Percentiles rank a stretch among this genome's conserved stretches.
These are phyloP conservation scores for Penicillium palitans DNA, from an alignment of 2,329 filamentous ascomycete genomes.

Conservation along the genomic window DNA sequence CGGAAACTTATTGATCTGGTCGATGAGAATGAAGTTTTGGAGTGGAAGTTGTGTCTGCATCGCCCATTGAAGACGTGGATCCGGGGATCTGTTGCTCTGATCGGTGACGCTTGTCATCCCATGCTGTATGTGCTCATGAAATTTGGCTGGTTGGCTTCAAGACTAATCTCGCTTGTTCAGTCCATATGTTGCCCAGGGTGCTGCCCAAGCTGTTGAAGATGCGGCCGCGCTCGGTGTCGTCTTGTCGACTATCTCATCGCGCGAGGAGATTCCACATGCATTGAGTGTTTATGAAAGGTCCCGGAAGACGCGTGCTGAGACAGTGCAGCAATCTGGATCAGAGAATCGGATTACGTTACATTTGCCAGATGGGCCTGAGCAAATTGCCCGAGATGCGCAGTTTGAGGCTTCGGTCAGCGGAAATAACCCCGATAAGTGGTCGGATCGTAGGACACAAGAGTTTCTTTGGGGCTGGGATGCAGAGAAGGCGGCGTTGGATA, in stretches of 20 bases:
- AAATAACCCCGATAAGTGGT: conserved; percentile 62
- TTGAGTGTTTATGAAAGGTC: conserved; percentile 41
- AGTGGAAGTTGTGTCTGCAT: conserved; percentile 42
- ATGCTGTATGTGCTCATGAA: conserved; percentile 40
- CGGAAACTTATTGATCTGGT: conserved; percentile 61
- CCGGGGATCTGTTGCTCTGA: conserved; percentile 37
- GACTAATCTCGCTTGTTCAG: conserved; percentile 16
- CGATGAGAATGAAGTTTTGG: conserved; percentile 51
- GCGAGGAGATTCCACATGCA: conserved; percentile 35
- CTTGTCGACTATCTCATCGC: conserved; percentile 35
- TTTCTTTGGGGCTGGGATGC: conserved; percentile 42
- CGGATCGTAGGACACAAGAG: conserved; percentile 63
- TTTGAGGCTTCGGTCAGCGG: conserved; percentile 31
- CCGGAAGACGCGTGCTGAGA: conserved; percentile 42
- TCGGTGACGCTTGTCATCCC: conserved; percentile 50
- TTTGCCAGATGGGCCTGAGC: conserved; percentile 41
- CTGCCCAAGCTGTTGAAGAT: conserved; percentile 50
- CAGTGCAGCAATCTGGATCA: conserved; percentile 39
- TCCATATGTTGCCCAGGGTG: conserved; percentile 46
- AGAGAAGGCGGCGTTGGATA: conserved; percentile 33
- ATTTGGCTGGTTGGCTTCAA: not conserved
- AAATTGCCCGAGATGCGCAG: conserved; percentile 45
- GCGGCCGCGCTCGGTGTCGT: conserved; percentile 38
- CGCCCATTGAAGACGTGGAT: conserved; percentile 38
- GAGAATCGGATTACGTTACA: conserved; percentile 41